phyloP scores from a whole-genome alignment of 805 yeast species.

The Phaffomyces thermotolerans region DNA sequence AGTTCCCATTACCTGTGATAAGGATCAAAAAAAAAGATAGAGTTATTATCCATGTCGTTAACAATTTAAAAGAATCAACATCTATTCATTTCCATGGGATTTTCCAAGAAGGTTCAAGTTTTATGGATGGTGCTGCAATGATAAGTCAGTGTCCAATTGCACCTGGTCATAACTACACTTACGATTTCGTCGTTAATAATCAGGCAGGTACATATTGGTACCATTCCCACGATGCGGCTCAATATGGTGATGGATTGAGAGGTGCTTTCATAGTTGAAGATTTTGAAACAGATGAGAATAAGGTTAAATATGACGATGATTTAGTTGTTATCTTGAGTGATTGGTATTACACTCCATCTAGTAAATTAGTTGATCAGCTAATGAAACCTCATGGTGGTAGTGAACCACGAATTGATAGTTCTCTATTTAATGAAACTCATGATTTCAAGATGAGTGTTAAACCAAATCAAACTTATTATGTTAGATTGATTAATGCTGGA shows the following conservation, averaged over 20 bases:
- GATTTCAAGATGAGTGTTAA: slow-evolving; percentile 38
- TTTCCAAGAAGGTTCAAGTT: slow-evolving; percentile 60
- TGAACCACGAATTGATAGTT: slow-evolving; percentile 42
- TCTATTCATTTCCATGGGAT: slow-evolving; percentile 92
- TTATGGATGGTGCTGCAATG: slow-evolving; percentile 89
- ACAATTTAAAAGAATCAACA: slow-evolving; percentile 63
- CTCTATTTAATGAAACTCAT: slow-evolving; percentile 40
- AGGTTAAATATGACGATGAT: slow-evolving; percentile 38
- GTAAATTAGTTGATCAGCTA: slow-evolving; percentile 30
- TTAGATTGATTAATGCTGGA: slow-evolving; percentile 49
- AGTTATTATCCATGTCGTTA: slow-evolving; percentile 62
- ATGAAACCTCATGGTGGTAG: slow-evolving; percentile 38
- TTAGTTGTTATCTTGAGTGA: slow-evolving; percentile 36
- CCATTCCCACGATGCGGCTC: slow-evolving; percentile 88
- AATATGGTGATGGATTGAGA: slow-evolving; percentile 91
- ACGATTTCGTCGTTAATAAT: slow-evolving; percentile 77
- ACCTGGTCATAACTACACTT: slow-evolving; percentile 65
- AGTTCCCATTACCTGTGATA: slow-evolving; percentile 83
- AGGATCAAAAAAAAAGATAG: slow-evolving; percentile 75
- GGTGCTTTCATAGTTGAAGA: slow-evolving; percentile 68
- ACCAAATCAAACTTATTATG: slow-evolving; percentile 37
- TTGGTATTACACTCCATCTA: slow-evolving; percentile 39
- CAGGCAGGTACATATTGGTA: slow-evolving; percentile 96
- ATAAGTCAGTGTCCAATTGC: slow-evolving; percentile 88
- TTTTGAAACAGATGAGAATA: slow-evolving; percentile 35